These are phyloP conservation scores for Trichoderma sp. DNA, from an alignment of 2,329 filamentous ascomycete species.

Conservation along the genomic window DNA sequence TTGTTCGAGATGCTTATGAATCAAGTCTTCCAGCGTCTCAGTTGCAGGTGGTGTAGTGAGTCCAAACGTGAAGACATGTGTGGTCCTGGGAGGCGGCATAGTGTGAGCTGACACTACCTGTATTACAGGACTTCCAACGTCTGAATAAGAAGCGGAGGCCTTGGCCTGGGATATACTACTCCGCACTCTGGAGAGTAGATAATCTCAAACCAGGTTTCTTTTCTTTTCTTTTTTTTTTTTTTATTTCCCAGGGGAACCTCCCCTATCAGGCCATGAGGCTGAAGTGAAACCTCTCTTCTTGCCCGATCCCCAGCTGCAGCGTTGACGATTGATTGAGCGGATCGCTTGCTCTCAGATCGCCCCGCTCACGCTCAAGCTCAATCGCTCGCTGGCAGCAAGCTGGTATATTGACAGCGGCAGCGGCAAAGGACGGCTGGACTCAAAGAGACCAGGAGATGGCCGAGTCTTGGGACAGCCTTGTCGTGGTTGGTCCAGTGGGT, in stretches of 20 bases:
- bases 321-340: conserved; percentile 2
- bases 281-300: not conserved
- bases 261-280: conserved; percentile 9
- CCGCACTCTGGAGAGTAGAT: not conserved
- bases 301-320: not conserved
- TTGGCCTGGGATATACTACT: not conserved
- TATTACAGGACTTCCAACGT: not conserved
- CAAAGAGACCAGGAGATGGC: not conserved
- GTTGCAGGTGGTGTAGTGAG: conserved; percentile 15
- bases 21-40: conserved; percentile 27
- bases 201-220: not conserved
- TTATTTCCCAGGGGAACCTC: not conserved
- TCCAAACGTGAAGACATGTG: conserved; percentile 16
- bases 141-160: not conserved
- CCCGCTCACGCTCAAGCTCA: not conserved
- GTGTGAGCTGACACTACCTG: not conserved
- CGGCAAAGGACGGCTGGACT: not conserved
- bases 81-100: not conserved
- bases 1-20: conserved; percentile 30
- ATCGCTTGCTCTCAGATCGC: conserved; percentile 6
- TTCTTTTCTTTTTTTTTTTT: not conserved
- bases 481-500: not conserved
- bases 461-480: not conserved
- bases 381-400: not conserved
- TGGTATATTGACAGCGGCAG: not conserved